Evolutionary conservation across 768 basidiomycete species (phyloP).

Genomic region (Tricholoma furcatifolium): DNA sequence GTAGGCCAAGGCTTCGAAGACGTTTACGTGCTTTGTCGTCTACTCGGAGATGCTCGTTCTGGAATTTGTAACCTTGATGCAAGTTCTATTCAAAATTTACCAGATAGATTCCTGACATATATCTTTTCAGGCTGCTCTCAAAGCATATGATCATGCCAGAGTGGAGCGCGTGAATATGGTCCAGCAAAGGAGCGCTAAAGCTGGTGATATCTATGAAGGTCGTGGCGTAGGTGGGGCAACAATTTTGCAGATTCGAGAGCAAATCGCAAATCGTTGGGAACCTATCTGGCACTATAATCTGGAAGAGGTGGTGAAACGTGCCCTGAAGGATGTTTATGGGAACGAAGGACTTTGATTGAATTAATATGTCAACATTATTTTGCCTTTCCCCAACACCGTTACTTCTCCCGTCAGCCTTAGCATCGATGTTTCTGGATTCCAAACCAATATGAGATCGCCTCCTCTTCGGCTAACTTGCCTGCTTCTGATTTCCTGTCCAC

Average conservation of each 20-base stretch:
- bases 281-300: conserved; percentile 52
- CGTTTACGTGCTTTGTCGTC: conserved; percentile 41
- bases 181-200: conserved; percentile 35
- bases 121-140: conserved; percentile 38
- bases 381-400: conserved; percentile 29
- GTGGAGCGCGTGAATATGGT: conserved; percentile 51
- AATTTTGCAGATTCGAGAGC: conserved; percentile 28
- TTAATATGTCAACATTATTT: too few species aligned
- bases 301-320: conserved; percentile 34
- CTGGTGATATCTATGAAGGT: conserved; percentile 44
- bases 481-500: conserved; percentile 34
- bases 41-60: conserved; percentile 44
- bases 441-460: conserved; percentile 37
- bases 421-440: conserved; percentile 27
- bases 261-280: conserved; percentile 40
- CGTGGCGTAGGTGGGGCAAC: conserved; percentile 32
- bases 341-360: too few species aligned
- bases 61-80: conserved; percentile 40
- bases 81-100: conserved; percentile 5
- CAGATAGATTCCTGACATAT: neutral
- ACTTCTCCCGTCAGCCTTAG: conserved; percentile 35
- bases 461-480: conserved; percentile 52
- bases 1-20: conserved; percentile 64
- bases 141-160: conserved; percentile 43
- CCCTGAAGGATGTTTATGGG: conserved; percentile 21